Conservation (phyloP, 1,284 basidiomycete species). For the Trametes versicolor region DNA sequence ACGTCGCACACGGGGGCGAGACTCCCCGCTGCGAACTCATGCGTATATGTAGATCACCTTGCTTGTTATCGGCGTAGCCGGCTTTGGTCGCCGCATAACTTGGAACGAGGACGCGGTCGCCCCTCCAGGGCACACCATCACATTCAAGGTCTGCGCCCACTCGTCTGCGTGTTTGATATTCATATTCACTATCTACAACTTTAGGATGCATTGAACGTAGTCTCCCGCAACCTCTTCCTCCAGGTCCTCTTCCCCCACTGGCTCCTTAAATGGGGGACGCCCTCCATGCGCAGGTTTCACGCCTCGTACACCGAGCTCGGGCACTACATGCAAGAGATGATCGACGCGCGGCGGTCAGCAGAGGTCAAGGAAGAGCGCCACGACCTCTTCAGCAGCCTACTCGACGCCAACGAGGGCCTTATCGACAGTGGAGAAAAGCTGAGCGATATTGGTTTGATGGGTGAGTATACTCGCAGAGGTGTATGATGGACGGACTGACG, state of each 20-base stretch:
- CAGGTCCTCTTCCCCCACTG: conserved; percentile 57
- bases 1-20: conserved; percentile 24
- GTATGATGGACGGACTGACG: not conserved
- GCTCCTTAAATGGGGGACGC: conserved; percentile 50
- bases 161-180: not conserved
- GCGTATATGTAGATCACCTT: conserved; percentile 56
- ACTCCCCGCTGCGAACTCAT: not conserved
- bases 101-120: conserved; percentile 56
- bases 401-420: conserved; percentile 58
- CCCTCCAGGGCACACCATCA: conserved; percentile 58
- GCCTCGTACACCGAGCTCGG: conserved; percentile 60
- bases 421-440: conserved; percentile 46
- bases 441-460: conserved; percentile 60
- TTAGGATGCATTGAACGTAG: conserved; percentile 56
- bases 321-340: conserved; percentile 67
- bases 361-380: conserved; percentile 54
- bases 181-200: not conserved
- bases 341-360: conserved; percentile 51
- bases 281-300: conserved; percentile 47
- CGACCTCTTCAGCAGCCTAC: conserved; percentile 65
- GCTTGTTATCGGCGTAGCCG: conserved; percentile 64
- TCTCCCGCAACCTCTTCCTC: conserved; percentile 54
- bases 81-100: conserved; percentile 63
- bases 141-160: conserved; percentile 54
- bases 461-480: conserved; percentile 49